Evolutionary conservation across 768 basidiomycete species (phyloP).

Genomic region (Termitomyces sp.): DNA sequence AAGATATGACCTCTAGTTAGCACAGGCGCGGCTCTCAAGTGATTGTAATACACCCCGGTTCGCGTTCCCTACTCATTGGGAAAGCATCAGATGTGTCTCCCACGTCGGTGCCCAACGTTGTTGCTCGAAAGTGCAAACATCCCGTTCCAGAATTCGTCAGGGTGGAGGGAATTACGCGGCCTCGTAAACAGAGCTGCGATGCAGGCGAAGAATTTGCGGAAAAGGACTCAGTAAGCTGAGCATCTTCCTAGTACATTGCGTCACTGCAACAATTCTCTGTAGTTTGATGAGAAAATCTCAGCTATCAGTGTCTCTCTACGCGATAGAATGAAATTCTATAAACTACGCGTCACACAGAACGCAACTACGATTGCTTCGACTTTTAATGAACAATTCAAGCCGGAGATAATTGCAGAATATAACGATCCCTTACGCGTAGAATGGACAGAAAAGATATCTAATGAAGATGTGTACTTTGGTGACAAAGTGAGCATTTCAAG

Average conservation of each 20-base stretch:
- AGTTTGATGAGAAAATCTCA: constrained; percentile 78
- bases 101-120: constrained; percentile 59
- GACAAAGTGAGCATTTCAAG: constrained; percentile 46
- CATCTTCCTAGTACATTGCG: neutral
- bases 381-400: constrained; percentile 80
- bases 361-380: constrained; percentile 65
- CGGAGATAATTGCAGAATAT: constrained; percentile 79
- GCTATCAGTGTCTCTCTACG: constrained; percentile 67
- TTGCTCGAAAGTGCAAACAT: constrained; percentile 58
- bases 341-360: constrained; percentile 68
- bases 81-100: constrained; percentile 75
- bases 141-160: constrained; percentile 37
- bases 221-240: constrained; percentile 49
- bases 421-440: constrained; percentile 82
- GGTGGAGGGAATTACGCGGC: constrained; percentile 50
- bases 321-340: constrained; percentile 84
- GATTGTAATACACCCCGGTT: constrained; percentile 77
- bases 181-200: constrained; percentile 27
- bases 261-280: neutral
- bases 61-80: constrained; percentile 67
- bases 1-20: constrained; percentile 22
- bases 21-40: constrained; percentile 72
- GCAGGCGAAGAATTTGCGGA: constrained; percentile 15
- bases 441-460: constrained; percentile 61
- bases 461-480: constrained; percentile 58